Evolutionary conservation across 768 basidiomycete genomes (phyloP).

Genomic region (Lactarius vividus): DNA sequence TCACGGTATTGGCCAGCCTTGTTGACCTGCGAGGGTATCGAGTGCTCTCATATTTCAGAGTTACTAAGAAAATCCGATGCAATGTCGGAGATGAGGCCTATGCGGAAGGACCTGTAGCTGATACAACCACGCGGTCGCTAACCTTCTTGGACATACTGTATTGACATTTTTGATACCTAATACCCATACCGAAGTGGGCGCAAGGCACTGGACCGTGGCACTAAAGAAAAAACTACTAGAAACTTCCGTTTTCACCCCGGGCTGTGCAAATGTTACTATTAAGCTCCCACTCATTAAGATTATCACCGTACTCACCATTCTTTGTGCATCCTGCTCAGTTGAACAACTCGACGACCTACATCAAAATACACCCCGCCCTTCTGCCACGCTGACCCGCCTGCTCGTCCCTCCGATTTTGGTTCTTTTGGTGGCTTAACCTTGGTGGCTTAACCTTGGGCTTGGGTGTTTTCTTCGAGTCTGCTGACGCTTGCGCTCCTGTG

Average conservation of each 20-base stretch:
- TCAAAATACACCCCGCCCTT: not conserved
- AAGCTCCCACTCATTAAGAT: not conserved
- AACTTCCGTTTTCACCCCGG: not conserved
- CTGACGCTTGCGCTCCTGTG: not conserved
- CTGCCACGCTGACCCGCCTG: not conserved
- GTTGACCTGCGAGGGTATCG: not conserved
- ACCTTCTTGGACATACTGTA: not conserved
- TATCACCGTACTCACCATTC: not conserved
- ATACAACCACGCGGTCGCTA: not conserved
- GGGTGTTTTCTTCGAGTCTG: not conserved
- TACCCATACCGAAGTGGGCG: not conserved
- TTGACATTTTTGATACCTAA: not conserved
- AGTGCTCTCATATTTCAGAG: not conserved
- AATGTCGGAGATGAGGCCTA: not conserved
- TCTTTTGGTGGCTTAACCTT: not conserved
- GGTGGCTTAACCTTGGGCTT: not conserved
- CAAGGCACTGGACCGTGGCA: not conserved
- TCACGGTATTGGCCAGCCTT: too few species aligned
- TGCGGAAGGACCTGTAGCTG: too few species aligned
- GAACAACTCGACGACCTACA: not conserved
- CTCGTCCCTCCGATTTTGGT: not conserved
- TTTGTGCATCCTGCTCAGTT: not conserved
- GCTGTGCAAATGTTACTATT: not conserved
- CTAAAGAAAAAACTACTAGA: not conserved
- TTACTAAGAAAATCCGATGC: not conserved